phyloP scores from a whole-genome alignment of 2,329 filamentous ascomycete genomes.

The Ophiostoma tasmaniense region DNA sequence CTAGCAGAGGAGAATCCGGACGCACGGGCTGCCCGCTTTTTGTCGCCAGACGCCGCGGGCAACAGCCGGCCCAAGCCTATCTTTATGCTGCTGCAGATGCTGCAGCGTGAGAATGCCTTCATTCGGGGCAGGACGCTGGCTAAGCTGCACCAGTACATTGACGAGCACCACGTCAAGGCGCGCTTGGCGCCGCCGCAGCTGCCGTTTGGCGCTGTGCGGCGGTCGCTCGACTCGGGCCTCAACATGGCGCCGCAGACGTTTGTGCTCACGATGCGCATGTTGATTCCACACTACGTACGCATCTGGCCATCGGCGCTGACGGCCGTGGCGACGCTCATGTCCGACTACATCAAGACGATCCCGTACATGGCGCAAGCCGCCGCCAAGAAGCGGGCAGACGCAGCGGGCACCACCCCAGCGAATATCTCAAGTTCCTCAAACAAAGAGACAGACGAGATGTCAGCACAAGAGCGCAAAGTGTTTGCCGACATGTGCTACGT shows the following conservation, averaged over 20 bases:
- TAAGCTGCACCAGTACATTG: conserved; percentile 29
- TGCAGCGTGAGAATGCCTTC: conserved; percentile 30
- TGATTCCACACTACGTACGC: conserved; percentile 25
- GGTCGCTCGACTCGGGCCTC: conserved; percentile 19
- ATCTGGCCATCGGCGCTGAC: conserved; percentile 27
- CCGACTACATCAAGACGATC: conserved; percentile 23
- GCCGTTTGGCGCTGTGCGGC: conserved; percentile 19
- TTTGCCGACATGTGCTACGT: conserved; percentile 29
- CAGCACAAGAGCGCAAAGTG: conserved; percentile 9
- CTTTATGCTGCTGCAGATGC: conserved; percentile 32
- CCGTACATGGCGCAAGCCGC: conserved; percentile 13
- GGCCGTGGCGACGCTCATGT: conserved; percentile 25
- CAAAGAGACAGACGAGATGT: not conserved
- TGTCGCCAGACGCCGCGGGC: conserved; percentile 23
- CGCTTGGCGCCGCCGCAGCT: conserved; percentile 2
- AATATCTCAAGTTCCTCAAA: not conserved
- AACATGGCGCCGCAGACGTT: conserved; percentile 25
- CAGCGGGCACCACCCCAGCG: not conserved
- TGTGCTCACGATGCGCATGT: conserved; percentile 23
- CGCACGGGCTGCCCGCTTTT: conserved; percentile 29
- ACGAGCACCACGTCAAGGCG: conserved; percentile 16
- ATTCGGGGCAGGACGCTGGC: conserved; percentile 26
- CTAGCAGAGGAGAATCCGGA: conserved; percentile 30
- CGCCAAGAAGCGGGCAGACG: conserved; percentile 11
- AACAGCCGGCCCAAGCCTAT: conserved; percentile 29